Evolutionary conservation across 139 green algal genomes (phyloP), one percentile per base, ranked within the genome.

Genomic region (Chlorella sp.): DNA sequence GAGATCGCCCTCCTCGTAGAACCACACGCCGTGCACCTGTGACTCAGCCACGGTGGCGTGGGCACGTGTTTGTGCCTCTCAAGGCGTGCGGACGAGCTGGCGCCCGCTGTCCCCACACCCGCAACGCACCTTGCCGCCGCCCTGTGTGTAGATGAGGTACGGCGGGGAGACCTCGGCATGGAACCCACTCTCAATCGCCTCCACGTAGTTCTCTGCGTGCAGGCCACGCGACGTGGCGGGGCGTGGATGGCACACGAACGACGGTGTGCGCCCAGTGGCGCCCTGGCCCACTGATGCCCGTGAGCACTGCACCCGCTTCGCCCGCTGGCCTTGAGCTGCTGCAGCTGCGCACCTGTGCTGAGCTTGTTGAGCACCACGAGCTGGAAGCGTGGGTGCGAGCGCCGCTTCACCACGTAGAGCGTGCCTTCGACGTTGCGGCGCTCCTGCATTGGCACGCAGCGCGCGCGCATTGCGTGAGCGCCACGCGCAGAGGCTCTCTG

Each of bases 21-120:
- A 97, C 92, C 92, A 97, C 31, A 97, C 90, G 31, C 92, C 92
- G 29, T 91, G 85, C 30, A 97, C 91, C 85, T 94, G 79, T 5
- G 71, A 51, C 27, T 33, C 23, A 36, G n/a, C 6, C 3, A 36
- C 4, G 62, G 62, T 17, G 26, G 55, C 17, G 6, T 31, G 62
- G 5, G 62, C 24, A 5, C 29, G 23, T 23, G 51, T 31, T 50
- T 34, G 6, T 51, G 5, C 14, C 17, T 26, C 27, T 5, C 32
- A 62, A 14, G 35, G 35, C n/a, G n/a, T n/a, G n/a, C n/a, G n/a
- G n/a, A n/a, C n/a, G n/a, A n/a, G n/a, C n/a, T n/a, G n/a, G n/a
- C n/a, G n/a, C n/a, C n/a, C n/a, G n/a, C n/a, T n/a, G n/a, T n/a
- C n/a, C n/a, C n/a, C n/a, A n/a, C n/a, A n/a, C n/a, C n/a, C n/a